Evolutionary conservation across 805 yeast genomes (phyloP).

Genomic region (Candida xiaguanensis): DNA sequence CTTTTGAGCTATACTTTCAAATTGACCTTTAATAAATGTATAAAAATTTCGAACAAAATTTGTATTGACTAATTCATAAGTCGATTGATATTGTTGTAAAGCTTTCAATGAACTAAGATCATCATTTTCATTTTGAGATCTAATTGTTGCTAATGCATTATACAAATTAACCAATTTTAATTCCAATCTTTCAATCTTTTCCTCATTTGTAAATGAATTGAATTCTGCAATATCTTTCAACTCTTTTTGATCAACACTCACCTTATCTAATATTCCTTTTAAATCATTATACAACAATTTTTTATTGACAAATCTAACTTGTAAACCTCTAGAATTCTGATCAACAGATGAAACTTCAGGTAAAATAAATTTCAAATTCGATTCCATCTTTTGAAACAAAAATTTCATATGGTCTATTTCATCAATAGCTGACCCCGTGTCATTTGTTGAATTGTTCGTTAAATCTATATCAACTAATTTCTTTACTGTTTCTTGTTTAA

Average conservation of each 20-base stretch:
- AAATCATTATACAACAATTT: constrained; percentile 70
- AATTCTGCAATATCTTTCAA: constrained; percentile 44
- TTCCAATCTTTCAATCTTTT: constrained; percentile 49
- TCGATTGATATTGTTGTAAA: constrained; percentile 57
- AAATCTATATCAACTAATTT: constrained; percentile 36
- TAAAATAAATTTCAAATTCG: constrained; percentile 41
- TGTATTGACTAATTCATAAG: constrained; percentile 53
- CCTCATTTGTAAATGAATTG: constrained; percentile 45
- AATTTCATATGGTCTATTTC: constrained; percentile 35
- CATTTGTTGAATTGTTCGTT: constrained; percentile 30
- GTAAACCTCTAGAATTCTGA: constrained; percentile 73
- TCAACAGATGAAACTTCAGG: constrained; percentile 72
- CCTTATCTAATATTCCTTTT: constrained; percentile 64
- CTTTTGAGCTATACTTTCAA: constrained; percentile 28
- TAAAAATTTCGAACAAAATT: constrained; percentile 48
- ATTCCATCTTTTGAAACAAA: constrained; percentile 39
- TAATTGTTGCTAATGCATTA: constrained; percentile 62
- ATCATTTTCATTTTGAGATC: constrained; percentile 33
- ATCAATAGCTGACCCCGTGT: constrained; percentile 27
- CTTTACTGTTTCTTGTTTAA: constrained; percentile 61
- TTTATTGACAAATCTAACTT: constrained; percentile 78
- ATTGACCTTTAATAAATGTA: constrained; percentile 27
- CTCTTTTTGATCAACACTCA: constrained; percentile 57
- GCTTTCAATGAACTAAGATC: constrained; percentile 64
- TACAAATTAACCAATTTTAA: constrained; percentile 50